A percentile compares a stretch with the other conserved stretches of the same genome.
phyloP scores from a whole-genome alignment of 306 rosid species.

The Nissolia schottii region DNA sequence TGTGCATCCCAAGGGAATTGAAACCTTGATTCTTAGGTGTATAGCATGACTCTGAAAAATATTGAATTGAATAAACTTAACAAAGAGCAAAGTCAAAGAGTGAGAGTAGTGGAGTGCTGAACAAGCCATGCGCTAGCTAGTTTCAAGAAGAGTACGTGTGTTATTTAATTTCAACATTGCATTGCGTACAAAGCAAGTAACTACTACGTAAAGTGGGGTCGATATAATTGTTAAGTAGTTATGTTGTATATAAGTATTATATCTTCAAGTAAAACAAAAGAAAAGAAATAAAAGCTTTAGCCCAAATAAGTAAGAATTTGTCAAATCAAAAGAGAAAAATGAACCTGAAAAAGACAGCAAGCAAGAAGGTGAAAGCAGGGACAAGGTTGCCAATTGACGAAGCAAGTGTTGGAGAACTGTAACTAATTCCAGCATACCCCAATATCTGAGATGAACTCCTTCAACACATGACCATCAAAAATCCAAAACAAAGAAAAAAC shows the following conservation, averaged over 20 bases:
- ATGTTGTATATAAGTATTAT: not conserved
- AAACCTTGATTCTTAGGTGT: not conserved
- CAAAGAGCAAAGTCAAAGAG: not conserved
- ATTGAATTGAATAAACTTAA: not conserved
- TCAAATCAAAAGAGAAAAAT: not conserved
- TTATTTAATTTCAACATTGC: not conserved
- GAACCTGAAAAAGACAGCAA: slow-evolving; percentile 82
- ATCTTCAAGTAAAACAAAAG: too few relatives aligned
- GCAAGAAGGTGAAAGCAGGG: slow-evolving; percentile 86
- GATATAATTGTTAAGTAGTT: not conserved
- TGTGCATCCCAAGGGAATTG: not conserved
- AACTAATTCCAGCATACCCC: slow-evolving; percentile 66
- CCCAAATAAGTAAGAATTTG: not conserved
- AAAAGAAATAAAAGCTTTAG: too few relatives aligned
- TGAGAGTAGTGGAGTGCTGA: not conserved
- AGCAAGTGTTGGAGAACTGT: slow-evolving; percentile 87
- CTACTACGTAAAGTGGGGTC: not conserved
- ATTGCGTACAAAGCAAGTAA: not conserved
- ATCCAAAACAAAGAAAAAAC: not conserved
- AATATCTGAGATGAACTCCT: slow-evolving; percentile 73
- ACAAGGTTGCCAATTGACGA: slow-evolving; percentile 83
- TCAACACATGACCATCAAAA: not conserved
- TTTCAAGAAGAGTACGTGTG: not conserved
- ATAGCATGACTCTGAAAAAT: not conserved
- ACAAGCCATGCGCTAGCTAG: not conserved